Percentiles rank a stretch among this genome's conserved stretches.
These are phyloP conservation scores for Aspergillus phoenicis DNA, from an alignment of 2,329 filamentous ascomycete species.

Conservation along the genomic window DNA sequence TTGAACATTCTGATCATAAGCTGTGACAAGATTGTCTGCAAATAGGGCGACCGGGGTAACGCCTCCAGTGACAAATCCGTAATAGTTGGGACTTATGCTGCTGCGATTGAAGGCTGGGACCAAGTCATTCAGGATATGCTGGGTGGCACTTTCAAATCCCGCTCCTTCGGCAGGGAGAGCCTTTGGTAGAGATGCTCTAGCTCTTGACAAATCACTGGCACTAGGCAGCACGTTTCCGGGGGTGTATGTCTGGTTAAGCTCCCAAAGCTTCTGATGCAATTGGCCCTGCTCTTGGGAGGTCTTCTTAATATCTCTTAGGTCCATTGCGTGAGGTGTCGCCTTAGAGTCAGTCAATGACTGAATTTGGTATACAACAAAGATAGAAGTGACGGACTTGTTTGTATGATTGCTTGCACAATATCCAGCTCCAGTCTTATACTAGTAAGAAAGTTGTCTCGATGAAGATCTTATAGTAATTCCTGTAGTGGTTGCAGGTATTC, in stretches of 20 bases:
- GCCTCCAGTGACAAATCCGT: conserved; percentile 86
- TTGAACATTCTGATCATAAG: conserved; percentile 79
- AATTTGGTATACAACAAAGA: neutral
- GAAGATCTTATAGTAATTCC: neutral
- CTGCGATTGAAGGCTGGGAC: conserved; percentile 65
- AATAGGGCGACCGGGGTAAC: conserved; percentile 75
- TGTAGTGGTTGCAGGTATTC: neutral
- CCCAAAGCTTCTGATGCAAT: conserved; percentile 35
- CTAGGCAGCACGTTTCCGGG: conserved; percentile 36
- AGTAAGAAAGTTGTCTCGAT: neutral
- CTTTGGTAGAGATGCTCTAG: conserved; percentile 37
- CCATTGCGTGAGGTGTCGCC: conserved; percentile 13
- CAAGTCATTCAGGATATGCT: conserved; percentile 46
- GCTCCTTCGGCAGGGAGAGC: conserved; percentile 33
- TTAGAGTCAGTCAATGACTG: neutral
- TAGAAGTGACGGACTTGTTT: neutral
- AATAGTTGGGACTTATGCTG: conserved; percentile 70
- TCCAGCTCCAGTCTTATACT: no score
- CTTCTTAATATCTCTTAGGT: conserved; percentile 8
- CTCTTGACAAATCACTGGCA: conserved; percentile 30
- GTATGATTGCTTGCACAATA: neutral
- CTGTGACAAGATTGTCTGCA: conserved; percentile 81
- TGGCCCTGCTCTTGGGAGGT: conserved; percentile 22
- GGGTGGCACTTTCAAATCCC: conserved; percentile 34
- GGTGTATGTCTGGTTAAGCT: conserved; percentile 31